These are phyloP conservation scores for Cornus suecica DNA, from an alignment of 148 eudicot genomes.

Conservation along the genomic window DNA sequence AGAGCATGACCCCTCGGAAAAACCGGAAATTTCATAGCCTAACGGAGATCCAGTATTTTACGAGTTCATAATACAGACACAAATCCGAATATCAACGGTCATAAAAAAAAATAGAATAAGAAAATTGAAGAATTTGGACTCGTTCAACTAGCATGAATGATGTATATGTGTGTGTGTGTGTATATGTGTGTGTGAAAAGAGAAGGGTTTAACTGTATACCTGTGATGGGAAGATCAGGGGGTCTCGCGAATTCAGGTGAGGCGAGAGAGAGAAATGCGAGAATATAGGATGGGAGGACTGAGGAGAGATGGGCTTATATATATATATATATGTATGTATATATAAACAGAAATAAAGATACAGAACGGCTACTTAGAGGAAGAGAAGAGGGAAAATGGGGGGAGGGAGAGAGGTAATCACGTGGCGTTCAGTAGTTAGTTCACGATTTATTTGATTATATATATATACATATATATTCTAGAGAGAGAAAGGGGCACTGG, in stretches of 20 bases:
- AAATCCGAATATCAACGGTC: constrained; percentile 16
- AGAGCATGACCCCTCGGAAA: constrained; percentile 10
- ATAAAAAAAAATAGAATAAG: constrained; percentile 1
- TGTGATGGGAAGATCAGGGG: neutral
- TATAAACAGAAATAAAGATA: too few species aligned
- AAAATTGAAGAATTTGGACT: neutral
- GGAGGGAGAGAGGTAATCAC: constrained; percentile 10
- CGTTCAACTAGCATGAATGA: neutral
- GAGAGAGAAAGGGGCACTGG: neutral
- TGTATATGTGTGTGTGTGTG: too few species aligned
- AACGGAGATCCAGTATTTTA: constrained; percentile 9
- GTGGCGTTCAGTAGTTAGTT: constrained; percentile 27
- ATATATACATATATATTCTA: neutral
- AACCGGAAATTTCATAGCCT: constrained; percentile 18
- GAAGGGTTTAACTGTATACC: neutral
- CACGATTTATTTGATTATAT: constrained; percentile 5
- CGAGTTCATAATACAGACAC: constrained; percentile 2
- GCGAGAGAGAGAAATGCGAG: neutral
- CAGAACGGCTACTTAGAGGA: neutral
- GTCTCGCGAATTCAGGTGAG: neutral
- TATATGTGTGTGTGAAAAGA: neutral
- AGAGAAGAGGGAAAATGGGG: neutral
- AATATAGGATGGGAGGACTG: neutral
- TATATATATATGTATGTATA: too few species aligned
- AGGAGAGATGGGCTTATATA: neutral